Evolutionary conservation across 2,329 filamentous ascomycete genomes (phyloP), one percentile per base, ranked within the genome.

Genomic region (Penicillium capsulatum): DNA sequence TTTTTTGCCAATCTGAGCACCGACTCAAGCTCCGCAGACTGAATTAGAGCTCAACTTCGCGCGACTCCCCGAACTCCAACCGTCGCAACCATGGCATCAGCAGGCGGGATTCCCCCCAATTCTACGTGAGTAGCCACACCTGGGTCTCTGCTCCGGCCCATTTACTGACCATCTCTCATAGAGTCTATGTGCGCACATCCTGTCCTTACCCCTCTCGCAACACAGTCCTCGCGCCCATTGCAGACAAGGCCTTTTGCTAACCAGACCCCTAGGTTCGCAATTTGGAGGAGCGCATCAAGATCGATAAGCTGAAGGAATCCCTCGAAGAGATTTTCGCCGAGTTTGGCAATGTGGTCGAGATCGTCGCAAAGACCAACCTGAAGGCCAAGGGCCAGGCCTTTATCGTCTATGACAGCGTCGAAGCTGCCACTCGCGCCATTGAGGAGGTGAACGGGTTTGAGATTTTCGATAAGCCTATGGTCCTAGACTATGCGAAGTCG

Each of bases 371-470:
- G 72, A 87, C 80, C 49, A 96, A 94, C 64, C 68, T 97, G 19
- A 90, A 86, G 63, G 86, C 88, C 30, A 96, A 94, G 64, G 92
- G 92, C 9, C 92, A 98, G 68, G 92, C 92, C 1, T 98, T 98
- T 61, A 71, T 98, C 34, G 89, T 97, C 31, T 97, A 89, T 63
- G 88, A 94, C 55, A 77, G 74, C 45, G 72, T 83, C n/a, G 84
- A 89, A 39, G 79, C 82, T n/a, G 90, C 90, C 3, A 72, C 77
- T 36, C 77, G 80, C 48, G 91, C 92, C 13, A 84, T 96, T 47
- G 86, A 94, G 36, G 87, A 94, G 54, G 75, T 94, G 47, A 85
- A 96, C 57, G 91, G 88, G 7, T 98, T 98, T 64, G 86, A 94
- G 54, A 71, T 98, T 3, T 94, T 94, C 57, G 88, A 86, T 34